phyloP scores from a whole-genome alignment of 164 flowering plant species.

The Sedum album region DNA sequence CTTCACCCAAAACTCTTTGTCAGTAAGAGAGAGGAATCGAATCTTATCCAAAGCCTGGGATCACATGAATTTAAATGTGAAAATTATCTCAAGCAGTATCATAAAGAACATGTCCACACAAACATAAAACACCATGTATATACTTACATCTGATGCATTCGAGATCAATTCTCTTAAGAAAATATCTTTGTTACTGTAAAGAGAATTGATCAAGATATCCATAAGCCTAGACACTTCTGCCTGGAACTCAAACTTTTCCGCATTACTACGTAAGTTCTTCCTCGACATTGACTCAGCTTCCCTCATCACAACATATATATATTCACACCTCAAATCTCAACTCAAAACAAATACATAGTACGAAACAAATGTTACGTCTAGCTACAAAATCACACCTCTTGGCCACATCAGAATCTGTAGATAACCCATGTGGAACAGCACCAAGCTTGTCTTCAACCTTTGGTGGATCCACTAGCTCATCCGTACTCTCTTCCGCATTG shows the following conservation, averaged over 20 bases:
- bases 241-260: conserved; percentile 96
- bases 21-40: conserved; percentile 82
- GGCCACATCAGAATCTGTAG: conserved; percentile 92
- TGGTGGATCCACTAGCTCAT: conserved; percentile 64
- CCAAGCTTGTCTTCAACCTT: conserved; percentile 90
- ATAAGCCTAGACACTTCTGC: conserved; percentile 98
- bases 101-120: neutral
- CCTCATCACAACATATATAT: conserved; percentile 25
- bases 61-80: neutral
- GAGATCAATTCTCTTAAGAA: conserved; percentile 95
- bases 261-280: conserved; percentile 59
- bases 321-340: neutral
- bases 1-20: conserved; percentile 93
- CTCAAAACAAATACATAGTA: too few relatives aligned
- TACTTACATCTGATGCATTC: conserved; percentile 93
- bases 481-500: conserved; percentile 66
- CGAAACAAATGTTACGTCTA: too few relatives aligned
- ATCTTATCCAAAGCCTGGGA: conserved; percentile 92
- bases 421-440: conserved; percentile 73
- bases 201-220: conserved; percentile 91
- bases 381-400: conserved; percentile 41
- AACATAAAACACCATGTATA: neutral
- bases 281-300: conserved; percentile 88
- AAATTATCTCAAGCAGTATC: neutral
- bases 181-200: conserved; percentile 94